These are phyloP conservation scores for Botrytis tulipae DNA, from an alignment of 2,329 filamentous ascomycete species.

Conservation along the genomic window DNA sequence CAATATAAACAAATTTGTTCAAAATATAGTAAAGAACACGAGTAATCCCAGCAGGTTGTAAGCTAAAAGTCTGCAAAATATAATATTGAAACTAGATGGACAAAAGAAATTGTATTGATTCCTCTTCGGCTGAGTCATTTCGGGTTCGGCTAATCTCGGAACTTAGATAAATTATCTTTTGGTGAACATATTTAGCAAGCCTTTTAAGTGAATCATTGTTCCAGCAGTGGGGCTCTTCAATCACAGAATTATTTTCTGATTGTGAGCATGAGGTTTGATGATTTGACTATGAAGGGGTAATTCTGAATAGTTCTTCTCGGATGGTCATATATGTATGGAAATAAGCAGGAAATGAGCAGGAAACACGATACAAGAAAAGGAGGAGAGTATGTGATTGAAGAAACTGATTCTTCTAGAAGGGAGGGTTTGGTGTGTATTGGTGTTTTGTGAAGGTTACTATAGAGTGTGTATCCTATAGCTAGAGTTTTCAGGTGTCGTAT, in stretches of 20 bases:
- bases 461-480: background rate
- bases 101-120: background rate
- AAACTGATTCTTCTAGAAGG: background rate
- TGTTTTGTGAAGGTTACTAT: background rate
- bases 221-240: background rate
- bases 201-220: background rate
- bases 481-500: background rate
- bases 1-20: background rate
- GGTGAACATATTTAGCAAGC: background rate
- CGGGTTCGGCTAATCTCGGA: background rate
- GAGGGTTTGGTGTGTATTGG: background rate
- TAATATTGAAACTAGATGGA: background rate
- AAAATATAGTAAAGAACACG: fast-evolving
- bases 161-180: background rate
- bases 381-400: background rate
- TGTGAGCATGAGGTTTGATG: background rate
- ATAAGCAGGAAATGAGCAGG: background rate
- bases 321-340: background rate
- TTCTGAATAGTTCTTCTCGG: background rate
- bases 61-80: fast-evolving
- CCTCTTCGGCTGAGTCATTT: background rate
- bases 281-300: background rate
- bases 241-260: background rate
- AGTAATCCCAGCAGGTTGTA: background rate
- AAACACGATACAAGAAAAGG: no score